A percentile compares a stretch with the other conserved stretches of the same genome.
phyloP scores from a whole-genome alignment of 2,329 filamentous ascomycete species.

The Aspergillus tubingensis region DNA sequence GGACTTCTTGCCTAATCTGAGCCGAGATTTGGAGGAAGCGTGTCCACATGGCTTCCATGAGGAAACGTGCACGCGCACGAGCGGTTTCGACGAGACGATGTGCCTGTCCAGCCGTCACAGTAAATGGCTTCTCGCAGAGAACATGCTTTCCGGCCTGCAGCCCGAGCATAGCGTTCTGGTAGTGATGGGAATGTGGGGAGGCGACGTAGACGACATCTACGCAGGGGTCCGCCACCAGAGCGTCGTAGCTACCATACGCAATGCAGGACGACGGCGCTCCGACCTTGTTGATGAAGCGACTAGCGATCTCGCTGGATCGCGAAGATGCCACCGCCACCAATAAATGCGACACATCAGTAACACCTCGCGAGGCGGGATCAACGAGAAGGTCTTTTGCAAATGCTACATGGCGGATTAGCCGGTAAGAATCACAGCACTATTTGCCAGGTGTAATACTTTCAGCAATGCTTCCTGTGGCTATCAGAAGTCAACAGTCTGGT shows the following conservation, averaged over 20 bases:
- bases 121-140: constrained; percentile 56
- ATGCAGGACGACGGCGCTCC: background rate
- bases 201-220: constrained; percentile 34
- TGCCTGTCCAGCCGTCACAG: constrained; percentile 50
- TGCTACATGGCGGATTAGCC: background rate
- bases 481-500: background rate
- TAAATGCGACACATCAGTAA: background rate
- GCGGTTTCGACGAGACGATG: constrained; percentile 45
- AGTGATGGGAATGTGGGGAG: constrained; percentile 34
- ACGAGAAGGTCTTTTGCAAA: background rate
- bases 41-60: constrained; percentile 21
- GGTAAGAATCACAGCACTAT: too few species aligned
- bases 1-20: background rate
- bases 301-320: constrained; percentile 46
- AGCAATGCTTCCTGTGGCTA: background rate
- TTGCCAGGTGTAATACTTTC: background rate
- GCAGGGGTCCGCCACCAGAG: constrained; percentile 23
- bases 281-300: constrained; percentile 42
- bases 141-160: constrained; percentile 56
- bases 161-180: constrained; percentile 51
- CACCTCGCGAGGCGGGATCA: background rate
- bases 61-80: constrained; percentile 18
- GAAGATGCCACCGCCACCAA: background rate
- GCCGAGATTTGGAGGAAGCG: constrained; percentile 4
- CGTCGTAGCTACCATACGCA: constrained; percentile 15